Evolutionary conservation across 257 asterid species (phyloP).

Genomic region (Solanum paucissectum): DNA sequence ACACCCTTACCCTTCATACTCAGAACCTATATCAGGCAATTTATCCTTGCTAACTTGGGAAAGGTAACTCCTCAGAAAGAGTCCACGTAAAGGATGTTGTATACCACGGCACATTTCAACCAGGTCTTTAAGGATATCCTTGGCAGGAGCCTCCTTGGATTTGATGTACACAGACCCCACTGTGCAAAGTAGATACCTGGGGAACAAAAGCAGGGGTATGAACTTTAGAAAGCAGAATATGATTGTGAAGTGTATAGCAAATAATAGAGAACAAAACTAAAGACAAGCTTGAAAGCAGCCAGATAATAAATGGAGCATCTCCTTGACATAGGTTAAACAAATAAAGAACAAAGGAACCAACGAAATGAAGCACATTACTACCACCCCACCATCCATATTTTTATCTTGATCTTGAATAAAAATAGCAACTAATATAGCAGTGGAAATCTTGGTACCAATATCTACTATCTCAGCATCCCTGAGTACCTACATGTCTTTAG

Average conservation of each 20-base stretch:
- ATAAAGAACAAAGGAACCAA: not conserved
- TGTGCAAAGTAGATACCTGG: slow-evolving; percentile 90
- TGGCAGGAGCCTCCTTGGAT: slow-evolving; percentile 98
- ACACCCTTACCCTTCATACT: slow-evolving; percentile 84
- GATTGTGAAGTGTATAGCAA: not conserved
- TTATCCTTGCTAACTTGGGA: slow-evolving; percentile 98
- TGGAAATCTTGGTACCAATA: not conserved
- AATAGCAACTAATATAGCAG: not conserved
- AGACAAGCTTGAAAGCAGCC: not conserved
- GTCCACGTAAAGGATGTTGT: slow-evolving; percentile 97
- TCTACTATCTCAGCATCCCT: too few relatives aligned
- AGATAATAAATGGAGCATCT: not conserved
- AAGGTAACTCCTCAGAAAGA: slow-evolving; percentile 89
- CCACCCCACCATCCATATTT: not conserved
- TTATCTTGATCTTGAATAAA: not conserved
- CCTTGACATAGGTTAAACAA: not conserved
- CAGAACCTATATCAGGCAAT: slow-evolving; percentile 94
- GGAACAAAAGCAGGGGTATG: slow-evolving; percentile 7
- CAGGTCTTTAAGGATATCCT: slow-evolving; percentile 93
- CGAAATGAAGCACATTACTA: not conserved
- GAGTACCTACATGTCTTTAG: not conserved
- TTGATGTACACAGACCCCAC: slow-evolving; percentile 93
- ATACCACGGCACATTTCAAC: slow-evolving; percentile 98
- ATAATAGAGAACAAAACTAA: not conserved
- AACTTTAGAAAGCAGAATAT: not conserved